These are phyloP conservation scores for Apiospora rasikravindrae DNA, from an alignment of 2,329 filamentous ascomycete species.

Conservation along the genomic window DNA sequence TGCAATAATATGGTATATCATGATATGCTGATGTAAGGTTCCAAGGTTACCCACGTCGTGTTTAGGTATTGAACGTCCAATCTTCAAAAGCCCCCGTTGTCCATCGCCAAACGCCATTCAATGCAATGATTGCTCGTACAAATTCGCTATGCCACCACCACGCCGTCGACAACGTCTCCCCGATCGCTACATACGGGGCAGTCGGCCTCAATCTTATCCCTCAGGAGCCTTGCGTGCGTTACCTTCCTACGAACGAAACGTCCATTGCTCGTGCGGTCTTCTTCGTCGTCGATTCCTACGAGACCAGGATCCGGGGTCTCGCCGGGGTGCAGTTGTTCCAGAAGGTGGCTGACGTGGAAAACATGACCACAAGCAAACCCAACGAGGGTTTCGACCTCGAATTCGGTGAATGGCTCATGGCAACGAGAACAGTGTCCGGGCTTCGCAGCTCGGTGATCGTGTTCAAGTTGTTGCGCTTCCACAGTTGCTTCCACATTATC, in stretches of 20 bases:
- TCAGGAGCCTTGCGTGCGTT: conserved; percentile 79
- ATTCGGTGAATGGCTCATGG: conserved; percentile 59
- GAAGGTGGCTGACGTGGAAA: conserved; percentile 76
- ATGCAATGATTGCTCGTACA: conserved; percentile 11
- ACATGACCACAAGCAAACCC: conserved; percentile 85
- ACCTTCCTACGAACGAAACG: conserved; percentile 85
- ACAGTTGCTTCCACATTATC: conserved; percentile 25
- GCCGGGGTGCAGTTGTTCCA: conserved; percentile 57
- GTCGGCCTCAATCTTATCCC: conserved; percentile 70
- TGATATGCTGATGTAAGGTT: not conserved
- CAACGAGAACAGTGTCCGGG: conserved; percentile 67
- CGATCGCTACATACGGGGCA: conserved; percentile 63
- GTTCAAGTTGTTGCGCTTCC: conserved; percentile 35
- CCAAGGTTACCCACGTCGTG: not conserved
- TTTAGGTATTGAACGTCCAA: conserved; percentile 3
- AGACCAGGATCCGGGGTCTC: conserved; percentile 47
- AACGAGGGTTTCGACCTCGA: conserved; percentile 74
- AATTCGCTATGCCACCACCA: not conserved
- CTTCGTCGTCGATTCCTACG: conserved; percentile 48
- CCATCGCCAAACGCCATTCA: conserved; percentile 15
- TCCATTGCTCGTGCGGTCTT: conserved; percentile 49
- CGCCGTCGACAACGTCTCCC: conserved; percentile 33
- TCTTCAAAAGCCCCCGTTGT: not conserved
- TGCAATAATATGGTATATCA: conserved; percentile 8
- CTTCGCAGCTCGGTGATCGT: conserved; percentile 41